Evolutionary conservation across 495 filamentous ascomycete genomes (phyloP), one percentile per base, ranked within the genome.

Genomic region (Podospora conica): DNA sequence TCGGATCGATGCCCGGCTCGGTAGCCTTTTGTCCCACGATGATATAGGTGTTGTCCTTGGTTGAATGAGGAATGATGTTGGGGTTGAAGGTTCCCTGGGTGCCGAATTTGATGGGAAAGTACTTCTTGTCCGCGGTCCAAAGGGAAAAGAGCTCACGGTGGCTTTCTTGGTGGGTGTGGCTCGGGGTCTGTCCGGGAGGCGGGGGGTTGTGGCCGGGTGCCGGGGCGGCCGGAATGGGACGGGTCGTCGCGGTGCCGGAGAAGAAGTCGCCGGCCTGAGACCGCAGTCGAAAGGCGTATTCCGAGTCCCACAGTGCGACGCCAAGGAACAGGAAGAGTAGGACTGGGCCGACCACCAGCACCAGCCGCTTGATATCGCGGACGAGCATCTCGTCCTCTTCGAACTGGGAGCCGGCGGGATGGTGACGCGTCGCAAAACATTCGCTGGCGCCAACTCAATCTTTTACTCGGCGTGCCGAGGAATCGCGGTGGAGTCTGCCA

Each of bases 61-160:
- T 69, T 1, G 79, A 83, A 63, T 84, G 83, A 3, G 84, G 82
- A 55, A 85, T 75, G 65, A 85, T 81, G 70, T 82, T 85, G 33
- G 84, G 83, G 62, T 85, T 85, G 48, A 80, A 77, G 61, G 74
- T 74, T 10, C 61, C 53, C 6, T 68, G 55, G 29, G 67, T 63
- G 58, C 69, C 79, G 68, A 84, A 82, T 9, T 74, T 69, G 71
- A 85, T 76, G 40, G 59, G 61, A 65, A 82, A 84, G 70, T 74
- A 83, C 29, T 69, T 74, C 31, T 66, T 66, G 64, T 82, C 73
- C 1, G 68, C 15, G 22, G 75, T 81, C 8, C 80, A 82, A 25
- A 71, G 29, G 0, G 83, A 84, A 66, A 73, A 78, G 20, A 86
- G 65, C 55, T 78, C 71, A 58, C 69, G 64, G 63, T 79, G 75